These are phyloP conservation scores for Cronartium quercuum DNA, from an alignment of 1,284 basidiomycete genomes.

Conservation along the genomic window DNA sequence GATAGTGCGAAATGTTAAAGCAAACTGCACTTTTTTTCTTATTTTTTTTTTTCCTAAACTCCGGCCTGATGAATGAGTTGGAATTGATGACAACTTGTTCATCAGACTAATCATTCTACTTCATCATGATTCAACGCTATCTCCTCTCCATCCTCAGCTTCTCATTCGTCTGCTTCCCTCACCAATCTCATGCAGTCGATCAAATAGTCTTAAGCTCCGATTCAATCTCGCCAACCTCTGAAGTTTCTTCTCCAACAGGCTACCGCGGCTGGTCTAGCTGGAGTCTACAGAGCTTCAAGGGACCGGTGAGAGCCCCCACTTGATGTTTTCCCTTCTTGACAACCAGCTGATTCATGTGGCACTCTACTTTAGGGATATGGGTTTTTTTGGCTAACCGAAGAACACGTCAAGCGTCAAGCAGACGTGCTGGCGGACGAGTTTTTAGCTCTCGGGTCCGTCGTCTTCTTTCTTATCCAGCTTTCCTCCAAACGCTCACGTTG, in stretches of 20 bases:
- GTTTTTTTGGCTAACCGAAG: conserved; percentile 29
- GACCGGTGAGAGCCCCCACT: not conserved
- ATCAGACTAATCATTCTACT: not conserved
- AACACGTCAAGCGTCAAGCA: conserved; percentile 21
- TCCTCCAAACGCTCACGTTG: not conserved
- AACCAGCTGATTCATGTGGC: not conserved
- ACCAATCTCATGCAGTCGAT: conserved; percentile 2
- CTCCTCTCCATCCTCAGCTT: not conserved
- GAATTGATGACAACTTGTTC: not conserved
- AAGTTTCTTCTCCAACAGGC: not conserved
- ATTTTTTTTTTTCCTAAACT: not conserved
- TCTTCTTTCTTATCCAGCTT: not conserved
- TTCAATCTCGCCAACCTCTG: not conserved
- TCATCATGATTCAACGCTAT: not conserved
- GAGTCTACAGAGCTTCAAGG: conserved; percentile 33
- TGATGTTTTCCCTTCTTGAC: not conserved
- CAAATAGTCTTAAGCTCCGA: not conserved
- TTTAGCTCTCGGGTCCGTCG: conserved; percentile 8
- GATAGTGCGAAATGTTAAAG: not conserved
- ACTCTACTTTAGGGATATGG: conserved; percentile 20
- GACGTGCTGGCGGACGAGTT: conserved; percentile 23
- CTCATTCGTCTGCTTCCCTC: not conserved
- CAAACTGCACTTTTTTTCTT: not conserved
- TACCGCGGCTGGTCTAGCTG: conserved; percentile 33
- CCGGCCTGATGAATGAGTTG: not conserved